Evolutionary conservation across 75 land plant genomes (phyloP).

Genomic region (Selaginella tamariscina): DNA sequence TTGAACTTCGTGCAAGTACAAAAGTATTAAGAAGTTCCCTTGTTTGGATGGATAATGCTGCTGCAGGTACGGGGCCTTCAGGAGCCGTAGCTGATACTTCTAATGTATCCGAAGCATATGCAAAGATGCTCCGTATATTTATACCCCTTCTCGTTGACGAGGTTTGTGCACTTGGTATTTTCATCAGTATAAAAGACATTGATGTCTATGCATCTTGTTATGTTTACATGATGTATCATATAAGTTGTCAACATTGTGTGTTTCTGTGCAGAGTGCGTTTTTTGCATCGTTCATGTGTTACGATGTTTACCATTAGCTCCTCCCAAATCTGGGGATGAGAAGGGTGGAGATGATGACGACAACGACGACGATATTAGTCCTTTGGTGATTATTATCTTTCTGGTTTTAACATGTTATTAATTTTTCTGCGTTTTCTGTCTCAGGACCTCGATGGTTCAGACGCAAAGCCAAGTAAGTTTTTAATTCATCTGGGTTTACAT

Average conservation of each 20-base stretch:
- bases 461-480: constrained; percentile 31
- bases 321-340: constrained; percentile 24
- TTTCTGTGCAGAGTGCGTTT: constrained; percentile 73
- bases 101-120: constrained; percentile 83
- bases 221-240: not conserved
- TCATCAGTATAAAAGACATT: no score
- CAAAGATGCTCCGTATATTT: constrained; percentile 84
- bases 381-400: no score
- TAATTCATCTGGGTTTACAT: not conserved
- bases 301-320: constrained; percentile 88
- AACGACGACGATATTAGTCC: constrained; percentile 61
- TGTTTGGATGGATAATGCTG: constrained; percentile 68
- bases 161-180: no score
- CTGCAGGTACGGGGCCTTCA: constrained; percentile 38
- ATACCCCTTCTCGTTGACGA: constrained; percentile 98
- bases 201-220: not conserved
- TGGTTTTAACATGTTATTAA: no score
- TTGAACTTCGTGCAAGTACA: constrained; percentile 96
- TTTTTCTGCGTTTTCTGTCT: no score
- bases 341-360: constrained; percentile 31
- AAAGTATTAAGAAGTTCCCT: constrained; percentile 63
- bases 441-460: constrained; percentile 76
- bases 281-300: constrained; percentile 99
- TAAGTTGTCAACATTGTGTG: no score
- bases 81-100: constrained; percentile 55